Evolutionary conservation across 2,329 filamentous ascomycete genomes (phyloP).

Genomic region (Phoma sp.): DNA sequence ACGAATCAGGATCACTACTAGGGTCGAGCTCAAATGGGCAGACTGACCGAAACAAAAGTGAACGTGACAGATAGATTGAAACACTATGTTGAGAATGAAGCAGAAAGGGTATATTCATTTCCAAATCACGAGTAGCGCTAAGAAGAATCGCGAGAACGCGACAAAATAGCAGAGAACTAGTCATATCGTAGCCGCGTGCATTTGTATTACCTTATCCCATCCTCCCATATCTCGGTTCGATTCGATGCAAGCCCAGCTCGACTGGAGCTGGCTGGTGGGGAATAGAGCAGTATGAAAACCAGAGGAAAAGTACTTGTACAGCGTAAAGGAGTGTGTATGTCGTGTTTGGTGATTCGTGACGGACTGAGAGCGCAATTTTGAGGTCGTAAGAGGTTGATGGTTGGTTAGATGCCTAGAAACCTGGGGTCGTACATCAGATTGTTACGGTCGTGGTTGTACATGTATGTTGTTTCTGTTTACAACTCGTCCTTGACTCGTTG

Average conservation of each 20-base stretch:
- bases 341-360: constrained; percentile 6
- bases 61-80: not conserved
- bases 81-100: not conserved
- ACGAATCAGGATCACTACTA: too few relatives aligned
- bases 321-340: constrained; percentile 20
- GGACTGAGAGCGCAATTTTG: constrained; percentile 7
- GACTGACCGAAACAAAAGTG: not conserved
- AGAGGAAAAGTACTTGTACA: constrained; percentile 15
- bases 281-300: constrained; percentile 11
- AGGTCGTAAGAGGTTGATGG: not conserved
- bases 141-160: constrained; percentile 4
- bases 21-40: too few relatives aligned
- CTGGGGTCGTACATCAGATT: not conserved
- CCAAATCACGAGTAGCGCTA: constrained; percentile 14
- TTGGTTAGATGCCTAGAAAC: not conserved
- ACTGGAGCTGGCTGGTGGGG: constrained; percentile 1
- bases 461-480: constrained; percentile 36
- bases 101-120: constrained; percentile 20
- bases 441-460: not conserved
- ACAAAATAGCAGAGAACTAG: constrained; percentile 4
- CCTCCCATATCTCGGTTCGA: constrained; percentile 4
- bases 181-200: constrained; percentile 16
- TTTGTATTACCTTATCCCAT: constrained; percentile 1
- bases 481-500: constrained; percentile 61
- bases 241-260: constrained; percentile 8